Conservation (phyloP, 208 protist genomes). For the Phytomonas sp. region DNA sequence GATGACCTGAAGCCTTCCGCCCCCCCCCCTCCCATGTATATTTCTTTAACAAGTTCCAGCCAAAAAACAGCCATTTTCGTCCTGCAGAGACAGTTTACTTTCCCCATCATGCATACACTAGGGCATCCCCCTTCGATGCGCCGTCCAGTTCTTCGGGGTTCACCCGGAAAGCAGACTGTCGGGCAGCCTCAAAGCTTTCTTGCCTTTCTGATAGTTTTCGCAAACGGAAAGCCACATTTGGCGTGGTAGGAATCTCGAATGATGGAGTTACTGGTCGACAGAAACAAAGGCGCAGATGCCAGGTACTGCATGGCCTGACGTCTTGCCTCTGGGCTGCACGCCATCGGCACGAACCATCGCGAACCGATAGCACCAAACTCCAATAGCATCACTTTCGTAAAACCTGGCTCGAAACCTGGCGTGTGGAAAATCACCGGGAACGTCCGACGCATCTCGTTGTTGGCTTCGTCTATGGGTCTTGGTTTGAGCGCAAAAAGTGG, state of each 20-base stretch:
- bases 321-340: background rate
- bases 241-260: background rate
- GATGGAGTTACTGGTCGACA: background rate
- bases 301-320: background rate
- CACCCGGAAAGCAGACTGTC: no score
- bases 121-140: no score
- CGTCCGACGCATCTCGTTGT: background rate
- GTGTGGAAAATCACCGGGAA: background rate
- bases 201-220: background rate
- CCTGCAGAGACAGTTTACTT: no score
- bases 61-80: no score
- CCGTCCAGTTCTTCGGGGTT: no score
- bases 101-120: no score
- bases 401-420: background rate
- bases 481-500: background rate
- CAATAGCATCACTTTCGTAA: background rate
- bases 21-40: no score
- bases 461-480: background rate
- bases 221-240: background rate
- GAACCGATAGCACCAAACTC: background rate
- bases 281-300: background rate
- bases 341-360: constrained; percentile 5
- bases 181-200: no score
- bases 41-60: no score
- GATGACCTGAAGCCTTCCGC: no score